A percentile compares a stretch with the other conserved stretches of the same genome.
Conservation (phyloP, 78 protist genomes). For the Dictyostelium capitatum region DNA sequence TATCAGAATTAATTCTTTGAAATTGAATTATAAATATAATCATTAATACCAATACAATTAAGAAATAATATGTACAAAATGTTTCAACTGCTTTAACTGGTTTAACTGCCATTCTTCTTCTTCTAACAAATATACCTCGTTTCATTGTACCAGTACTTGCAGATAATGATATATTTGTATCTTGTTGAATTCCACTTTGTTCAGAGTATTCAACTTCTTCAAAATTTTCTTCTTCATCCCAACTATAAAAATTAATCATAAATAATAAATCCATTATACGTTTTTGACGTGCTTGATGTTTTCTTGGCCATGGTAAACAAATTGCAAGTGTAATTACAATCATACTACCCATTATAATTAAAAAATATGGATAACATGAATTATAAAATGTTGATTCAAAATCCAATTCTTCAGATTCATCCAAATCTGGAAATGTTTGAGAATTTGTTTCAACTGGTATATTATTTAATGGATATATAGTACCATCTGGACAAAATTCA, state of each 20-base stretch:
- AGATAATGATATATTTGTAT: not conserved
- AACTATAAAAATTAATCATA: slow-evolving; percentile 54
- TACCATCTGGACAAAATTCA: slow-evolving; percentile 74
- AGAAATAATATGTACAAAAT: slow-evolving; percentile 60
- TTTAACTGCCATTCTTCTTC: slow-evolving; percentile 36
- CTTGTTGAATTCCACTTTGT: not conserved
- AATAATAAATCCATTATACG: slow-evolving; percentile 2
- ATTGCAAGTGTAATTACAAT: not conserved
- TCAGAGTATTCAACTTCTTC: slow-evolving; percentile 37
- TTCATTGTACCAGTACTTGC: not conserved
- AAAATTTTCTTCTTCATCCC: slow-evolving; percentile 62
- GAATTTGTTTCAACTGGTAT: not conserved
- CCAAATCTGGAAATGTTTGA: slow-evolving; percentile 18
- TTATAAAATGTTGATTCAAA: slow-evolving; percentile 71
- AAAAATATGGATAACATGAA: slow-evolving; percentile 68
- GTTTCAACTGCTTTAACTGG: slow-evolving; percentile 72
- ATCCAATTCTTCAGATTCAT: slow-evolving; percentile 40
- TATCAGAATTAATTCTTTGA: slow-evolving; percentile 44
- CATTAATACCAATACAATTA: slow-evolving; percentile 48
- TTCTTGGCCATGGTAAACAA: slow-evolving; percentile 68
- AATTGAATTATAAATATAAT: slow-evolving; percentile 53
- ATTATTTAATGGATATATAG: slow-evolving; percentile 4
- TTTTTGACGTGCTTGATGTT: not conserved
- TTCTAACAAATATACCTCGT: slow-evolving; percentile 46
- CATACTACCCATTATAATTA: slow-evolving; percentile 46